Conservation (phyloP, 2,329 filamentous ascomycete species). For the Trichoderma koningii region DNA sequence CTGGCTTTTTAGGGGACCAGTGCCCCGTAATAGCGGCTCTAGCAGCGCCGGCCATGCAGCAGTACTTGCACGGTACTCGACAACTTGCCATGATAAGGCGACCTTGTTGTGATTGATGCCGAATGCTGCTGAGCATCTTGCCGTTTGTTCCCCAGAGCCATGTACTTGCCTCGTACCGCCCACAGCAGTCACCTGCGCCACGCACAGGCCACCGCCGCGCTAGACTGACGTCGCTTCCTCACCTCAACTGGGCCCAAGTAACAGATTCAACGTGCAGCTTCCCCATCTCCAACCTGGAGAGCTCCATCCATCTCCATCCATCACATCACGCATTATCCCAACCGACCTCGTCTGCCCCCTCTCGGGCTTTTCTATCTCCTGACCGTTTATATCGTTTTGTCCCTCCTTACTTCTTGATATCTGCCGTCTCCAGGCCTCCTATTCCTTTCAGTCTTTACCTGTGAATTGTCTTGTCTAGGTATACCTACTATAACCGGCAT, state of each 20-base stretch:
- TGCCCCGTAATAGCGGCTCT: constrained; percentile 9
- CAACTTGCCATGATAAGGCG: neutral
- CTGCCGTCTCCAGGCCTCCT: neutral
- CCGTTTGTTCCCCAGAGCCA: neutral
- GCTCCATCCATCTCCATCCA: neutral
- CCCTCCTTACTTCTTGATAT: neutral
- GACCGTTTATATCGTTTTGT: too few relatives aligned
- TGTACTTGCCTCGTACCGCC: neutral
- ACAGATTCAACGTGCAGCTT: neutral
- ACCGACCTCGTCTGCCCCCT: neutral
- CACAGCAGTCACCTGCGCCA: constrained; percentile 23
- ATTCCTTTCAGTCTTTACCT: neutral
- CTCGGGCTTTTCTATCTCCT: neutral
- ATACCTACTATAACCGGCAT: too few relatives aligned
- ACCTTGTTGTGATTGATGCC: neutral
- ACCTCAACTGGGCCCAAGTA: neutral
- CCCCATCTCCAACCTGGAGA: neutral
- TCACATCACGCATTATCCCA: neutral
- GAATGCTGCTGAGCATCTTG: neutral
- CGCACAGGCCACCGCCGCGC: constrained; percentile 25
- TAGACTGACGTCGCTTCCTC: constrained; percentile 9
- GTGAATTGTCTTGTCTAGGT: too few relatives aligned
- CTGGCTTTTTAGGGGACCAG: constrained; percentile 6
- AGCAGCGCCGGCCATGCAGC: neutral
- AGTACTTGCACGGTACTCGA: neutral